phyloP scores from a whole-genome alignment of 1,139 yeast genomes.

The Pichia cactophila region DNA sequence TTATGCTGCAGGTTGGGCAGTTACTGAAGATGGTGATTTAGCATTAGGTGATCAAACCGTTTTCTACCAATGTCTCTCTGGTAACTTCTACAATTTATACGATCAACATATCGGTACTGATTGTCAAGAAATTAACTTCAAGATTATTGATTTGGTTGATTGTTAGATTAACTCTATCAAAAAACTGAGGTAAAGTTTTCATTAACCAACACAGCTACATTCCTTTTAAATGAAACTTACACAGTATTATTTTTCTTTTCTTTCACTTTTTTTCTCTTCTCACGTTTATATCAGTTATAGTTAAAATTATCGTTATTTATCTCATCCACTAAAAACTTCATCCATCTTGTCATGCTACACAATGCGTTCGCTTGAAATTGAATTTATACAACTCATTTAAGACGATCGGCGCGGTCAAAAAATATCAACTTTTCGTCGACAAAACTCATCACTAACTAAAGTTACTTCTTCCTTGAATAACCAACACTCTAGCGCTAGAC shows the following conservation, averaged over 20 bases:
- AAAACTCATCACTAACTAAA: not conserved
- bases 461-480: not conserved
- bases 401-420: not conserved
- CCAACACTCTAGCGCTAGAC: not conserved
- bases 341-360: too few relatives aligned
- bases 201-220: not conserved
- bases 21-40: slow-evolving; percentile 56
- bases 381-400: too few relatives aligned
- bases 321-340: too few relatives aligned
- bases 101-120: slow-evolving; percentile 61
- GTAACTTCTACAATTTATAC: slow-evolving; percentile 76
- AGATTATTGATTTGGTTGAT: slow-evolving; percentile 53
- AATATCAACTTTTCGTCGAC: not conserved
- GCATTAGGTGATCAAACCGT: slow-evolving; percentile 57
- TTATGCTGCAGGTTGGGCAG: slow-evolving; percentile 81
- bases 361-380: too few relatives aligned
- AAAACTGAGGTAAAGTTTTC: not conserved
- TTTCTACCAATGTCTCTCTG: slow-evolving; percentile 76
- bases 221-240: not conserved
- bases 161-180: slow-evolving; percentile 35
- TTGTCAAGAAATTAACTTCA: slow-evolving; percentile 59
- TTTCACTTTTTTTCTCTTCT: not conserved
- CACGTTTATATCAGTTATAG: not conserved
- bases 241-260: not conserved
- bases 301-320: not conserved